Percentiles rank a stretch among this genome's conserved stretches.
These are phyloP conservation scores for Candida nemodendra DNA, from an alignment of 805 yeast species.

Conservation along the genomic window DNA sequence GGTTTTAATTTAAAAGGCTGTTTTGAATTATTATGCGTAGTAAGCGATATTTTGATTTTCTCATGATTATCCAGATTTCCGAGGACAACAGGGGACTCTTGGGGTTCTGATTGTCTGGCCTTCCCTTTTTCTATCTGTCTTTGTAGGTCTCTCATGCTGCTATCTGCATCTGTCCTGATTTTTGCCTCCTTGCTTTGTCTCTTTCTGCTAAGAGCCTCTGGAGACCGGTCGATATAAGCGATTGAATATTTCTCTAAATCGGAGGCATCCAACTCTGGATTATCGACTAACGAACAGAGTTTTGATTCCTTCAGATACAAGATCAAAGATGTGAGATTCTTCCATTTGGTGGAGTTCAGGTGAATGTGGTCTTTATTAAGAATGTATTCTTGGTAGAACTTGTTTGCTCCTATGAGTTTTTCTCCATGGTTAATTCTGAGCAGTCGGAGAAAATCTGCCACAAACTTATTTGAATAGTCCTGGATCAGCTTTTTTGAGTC, in stretches of 20 bases:
- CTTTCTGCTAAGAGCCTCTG: constrained; percentile 43
- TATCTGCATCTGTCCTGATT: constrained; percentile 45
- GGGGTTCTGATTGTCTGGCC: constrained; percentile 10
- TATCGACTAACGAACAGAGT: constrained; percentile 48
- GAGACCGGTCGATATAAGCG: constrained; percentile 54
- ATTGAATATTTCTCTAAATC: constrained; percentile 37
- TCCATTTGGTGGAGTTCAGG: constrained; percentile 86
- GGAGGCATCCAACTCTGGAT: constrained; percentile 34
- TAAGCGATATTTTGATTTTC: constrained; percentile 22
- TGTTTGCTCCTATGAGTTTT: constrained; percentile 74
- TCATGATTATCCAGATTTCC: constrained; percentile 15
- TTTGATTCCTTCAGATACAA: constrained; percentile 58
- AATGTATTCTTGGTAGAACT: constrained; percentile 88
- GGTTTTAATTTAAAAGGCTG: too few species aligned
- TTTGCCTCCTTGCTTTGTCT: constrained; percentile 38
- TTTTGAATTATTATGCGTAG: too few species aligned
- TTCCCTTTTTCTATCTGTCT: constrained; percentile 52
- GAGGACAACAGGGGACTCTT: background rate
- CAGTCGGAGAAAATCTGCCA: constrained; percentile 59
- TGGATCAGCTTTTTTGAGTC: constrained; percentile 38
- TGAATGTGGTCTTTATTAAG: constrained; percentile 81
- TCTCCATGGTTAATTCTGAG: constrained; percentile 76
- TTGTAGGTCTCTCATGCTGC: constrained; percentile 42
- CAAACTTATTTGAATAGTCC: constrained; percentile 59
- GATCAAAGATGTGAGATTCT: constrained; percentile 65